Evolutionary conservation across 108 stramenopile genomes (phyloP).

Genomic region (Cyclostephanos tholiformis): DNA sequence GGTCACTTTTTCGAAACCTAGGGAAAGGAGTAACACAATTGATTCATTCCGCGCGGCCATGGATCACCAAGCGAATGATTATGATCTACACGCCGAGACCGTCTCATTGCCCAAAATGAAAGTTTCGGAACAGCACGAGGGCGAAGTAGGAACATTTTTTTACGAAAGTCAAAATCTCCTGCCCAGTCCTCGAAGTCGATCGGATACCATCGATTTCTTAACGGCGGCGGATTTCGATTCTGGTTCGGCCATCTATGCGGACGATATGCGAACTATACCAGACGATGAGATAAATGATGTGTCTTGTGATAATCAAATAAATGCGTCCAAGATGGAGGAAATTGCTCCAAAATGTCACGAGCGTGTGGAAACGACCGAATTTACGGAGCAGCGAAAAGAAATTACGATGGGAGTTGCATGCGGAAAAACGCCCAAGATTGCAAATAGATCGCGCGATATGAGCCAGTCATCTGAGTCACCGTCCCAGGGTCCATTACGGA

Average conservation of each 20-base stretch:
- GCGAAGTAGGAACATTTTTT: background rate
- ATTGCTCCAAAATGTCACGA: background rate
- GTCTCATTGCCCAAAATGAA: constrained; percentile 24
- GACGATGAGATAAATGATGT: background rate
- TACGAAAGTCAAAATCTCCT: constrained; percentile 7
- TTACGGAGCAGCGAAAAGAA: background rate
- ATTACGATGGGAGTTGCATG: constrained; percentile 13
- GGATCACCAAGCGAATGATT: constrained; percentile 19
- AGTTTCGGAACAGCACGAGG: background rate
- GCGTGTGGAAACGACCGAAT: background rate
- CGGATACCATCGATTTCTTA: constrained; percentile 42
- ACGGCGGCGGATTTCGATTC: constrained; percentile 11
- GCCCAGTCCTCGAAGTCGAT: constrained; percentile 18
- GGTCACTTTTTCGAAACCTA: background rate
- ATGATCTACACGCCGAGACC: constrained; percentile 24
- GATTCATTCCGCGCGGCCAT: constrained; percentile 51
- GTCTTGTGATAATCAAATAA: background rate
- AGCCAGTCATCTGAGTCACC: constrained; percentile 18
- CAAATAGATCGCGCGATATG: constrained; percentile 25
- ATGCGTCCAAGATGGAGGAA: background rate
- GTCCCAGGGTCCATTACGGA: constrained; percentile 26
- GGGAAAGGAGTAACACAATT: constrained; percentile 46
- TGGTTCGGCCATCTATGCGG: background rate
- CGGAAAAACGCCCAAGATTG: constrained; percentile 48
- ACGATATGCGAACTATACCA: constrained; percentile 1